phyloP scores from a whole-genome alignment of 2,329 filamentous ascomycete species.

The Dactylonectria macrodidyma region DNA sequence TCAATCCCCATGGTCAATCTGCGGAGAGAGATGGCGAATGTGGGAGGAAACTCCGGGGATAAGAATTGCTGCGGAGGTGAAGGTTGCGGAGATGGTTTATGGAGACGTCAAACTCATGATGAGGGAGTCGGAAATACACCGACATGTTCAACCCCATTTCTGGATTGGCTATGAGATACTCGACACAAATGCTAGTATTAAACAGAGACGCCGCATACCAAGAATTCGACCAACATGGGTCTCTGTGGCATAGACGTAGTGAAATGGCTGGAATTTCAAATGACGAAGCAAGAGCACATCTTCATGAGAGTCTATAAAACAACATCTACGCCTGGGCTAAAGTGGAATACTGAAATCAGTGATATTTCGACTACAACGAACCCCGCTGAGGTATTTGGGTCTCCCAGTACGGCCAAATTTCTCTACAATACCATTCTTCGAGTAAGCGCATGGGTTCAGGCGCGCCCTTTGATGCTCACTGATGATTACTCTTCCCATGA shows the following conservation, averaged over 20 bases:
- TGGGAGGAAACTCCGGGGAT: not conserved
- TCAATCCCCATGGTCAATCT: slow-evolving; percentile 1
- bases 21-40: slow-evolving; percentile 1
- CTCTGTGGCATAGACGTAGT: too few relatives aligned
- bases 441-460: not conserved
- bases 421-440: not conserved
- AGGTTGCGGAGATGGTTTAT: not conserved
- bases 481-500: not conserved
- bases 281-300: not conserved
- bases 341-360: not conserved
- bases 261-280: too few relatives aligned
- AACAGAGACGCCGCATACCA: not conserved
- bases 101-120: not conserved
- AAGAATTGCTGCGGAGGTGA: not conserved
- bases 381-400: not conserved
- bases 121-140: not conserved
- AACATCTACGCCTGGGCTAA: not conserved
- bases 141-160: not conserved
- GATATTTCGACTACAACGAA: not conserved
- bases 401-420: not conserved
- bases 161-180: not conserved
- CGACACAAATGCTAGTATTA: not conserved
- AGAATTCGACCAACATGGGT: too few relatives aligned
- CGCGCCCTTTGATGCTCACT: not conserved
- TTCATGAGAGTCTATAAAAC: not conserved